Base-by-base conservation (phyloP, 129 eudicot genomes). In the Daucus carota region DNA sequence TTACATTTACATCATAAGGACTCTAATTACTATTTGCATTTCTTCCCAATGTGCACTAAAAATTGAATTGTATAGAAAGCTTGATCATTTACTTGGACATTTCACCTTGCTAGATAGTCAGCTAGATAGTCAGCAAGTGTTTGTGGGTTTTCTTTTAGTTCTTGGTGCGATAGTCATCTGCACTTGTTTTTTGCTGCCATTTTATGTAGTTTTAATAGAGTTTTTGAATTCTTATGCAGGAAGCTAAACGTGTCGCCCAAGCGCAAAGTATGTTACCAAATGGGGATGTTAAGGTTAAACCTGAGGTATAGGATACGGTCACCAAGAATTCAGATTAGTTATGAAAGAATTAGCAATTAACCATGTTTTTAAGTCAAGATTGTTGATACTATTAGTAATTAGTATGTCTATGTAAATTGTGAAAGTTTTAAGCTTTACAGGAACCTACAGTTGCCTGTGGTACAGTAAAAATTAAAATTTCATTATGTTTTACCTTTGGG, bases 251-350 rank as follows among this genome's bases (percentile, higher is more conserved):
- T 22, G 68, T 88, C 11, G 86, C 90, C 57, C 96, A 88, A 86
- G 88, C 96, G 72, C 98, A 85, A 69, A 84, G 71, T 73, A 83
- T 83, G 62, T 70, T 93, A 76, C 92, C 98, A 22, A 93, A 93
- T 79, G 96, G 98, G 70, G 98, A 93, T 63, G 85, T 87, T 70
- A 93, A 93, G 76, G 84, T 85, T 63, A 87, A 92, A 79, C 76
- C 87, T 7, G 96, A 92, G 84, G 83, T 86, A 45, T 92, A n/a
- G 78, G 84, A 5, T 44, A 0, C 10, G n/a, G 6, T 54, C 22
- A 46, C 54, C 3, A 17, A 46, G 20, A 46, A 46, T 12, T 46
- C 20, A 46, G 54, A 12, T 12, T 40, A 6, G 15, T 46, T 13
- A 12, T 46, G 15, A 3, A 17, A 46, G 16, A 4, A 46, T 46